A percentile compares a stretch with the other conserved stretches of the same genome.
phyloP scores from a whole-genome alignment of 2,329 filamentous ascomycete species.

The Cytospora mali region DNA sequence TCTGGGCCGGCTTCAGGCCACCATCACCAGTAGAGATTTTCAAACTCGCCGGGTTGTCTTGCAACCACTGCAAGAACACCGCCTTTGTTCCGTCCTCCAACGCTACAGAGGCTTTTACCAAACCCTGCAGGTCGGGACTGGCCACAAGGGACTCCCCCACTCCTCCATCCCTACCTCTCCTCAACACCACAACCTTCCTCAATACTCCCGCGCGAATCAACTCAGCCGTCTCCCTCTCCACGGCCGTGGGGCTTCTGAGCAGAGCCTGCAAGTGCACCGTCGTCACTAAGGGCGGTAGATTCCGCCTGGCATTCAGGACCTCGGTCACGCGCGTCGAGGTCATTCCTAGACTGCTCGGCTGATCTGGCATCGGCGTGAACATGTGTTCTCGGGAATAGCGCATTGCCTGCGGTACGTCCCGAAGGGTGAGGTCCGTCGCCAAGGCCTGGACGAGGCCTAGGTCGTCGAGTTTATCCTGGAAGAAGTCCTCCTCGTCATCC shows the following conservation, averaged over 20 bases:
- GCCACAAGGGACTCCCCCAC: constrained; percentile 68
- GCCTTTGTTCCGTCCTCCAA: constrained; percentile 49
- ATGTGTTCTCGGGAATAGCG: constrained; percentile 62
- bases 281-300: constrained; percentile 66
- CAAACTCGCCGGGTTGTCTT: constrained; percentile 49
- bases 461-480: constrained; percentile 60
- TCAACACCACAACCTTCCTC: constrained; percentile 64
- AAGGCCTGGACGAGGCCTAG: constrained; percentile 59
- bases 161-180: constrained; percentile 55
- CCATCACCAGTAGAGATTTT: constrained; percentile 32
- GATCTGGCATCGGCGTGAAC: constrained; percentile 65
- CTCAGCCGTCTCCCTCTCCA: constrained; percentile 68
- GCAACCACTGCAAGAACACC: constrained; percentile 56
- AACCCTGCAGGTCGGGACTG: constrained; percentile 55
- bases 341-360: constrained; percentile 55
- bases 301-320: constrained; percentile 61
- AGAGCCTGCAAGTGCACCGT: constrained; percentile 68
- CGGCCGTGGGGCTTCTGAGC: constrained; percentile 61
- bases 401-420: constrained; percentile 67
- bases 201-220: constrained; percentile 60
- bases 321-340: constrained; percentile 64
- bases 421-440: constrained; percentile 56
- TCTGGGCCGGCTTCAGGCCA: constrained; percentile 47
- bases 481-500: constrained; percentile 38
- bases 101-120: constrained; percentile 42